phyloP scores from a whole-genome alignment of 163 green algal species.

The Scenedesmus sp. region DNA sequence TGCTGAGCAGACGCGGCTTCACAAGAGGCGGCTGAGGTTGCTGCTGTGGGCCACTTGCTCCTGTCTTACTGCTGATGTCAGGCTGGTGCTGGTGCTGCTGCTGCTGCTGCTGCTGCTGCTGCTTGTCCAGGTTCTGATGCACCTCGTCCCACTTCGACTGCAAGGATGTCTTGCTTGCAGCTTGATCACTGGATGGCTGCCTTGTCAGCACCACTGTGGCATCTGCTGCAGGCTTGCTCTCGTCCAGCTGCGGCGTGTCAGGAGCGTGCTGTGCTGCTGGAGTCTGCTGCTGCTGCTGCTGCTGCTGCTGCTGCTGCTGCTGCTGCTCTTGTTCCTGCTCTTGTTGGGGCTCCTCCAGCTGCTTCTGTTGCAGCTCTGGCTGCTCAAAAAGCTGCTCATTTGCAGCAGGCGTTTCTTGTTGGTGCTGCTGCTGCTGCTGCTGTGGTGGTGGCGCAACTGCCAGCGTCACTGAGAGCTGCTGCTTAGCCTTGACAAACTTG shows the following conservation, averaged over 20 bases:
- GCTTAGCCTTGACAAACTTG: slow-evolving; percentile 69
- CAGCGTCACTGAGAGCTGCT: slow-evolving; percentile 69
- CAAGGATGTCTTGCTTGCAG: not conserved
- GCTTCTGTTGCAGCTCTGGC: not conserved
- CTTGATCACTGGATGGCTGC: not conserved
- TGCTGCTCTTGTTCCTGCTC: not conserved
- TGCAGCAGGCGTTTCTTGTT: not conserved
- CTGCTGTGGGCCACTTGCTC: not conserved
- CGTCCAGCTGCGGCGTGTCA: not conserved
- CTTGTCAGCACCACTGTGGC: not conserved
- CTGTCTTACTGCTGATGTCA: not conserved
- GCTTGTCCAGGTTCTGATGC: not conserved
- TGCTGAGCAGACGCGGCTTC: slow-evolving; percentile 34
- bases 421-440: slow-evolving; percentile 21
- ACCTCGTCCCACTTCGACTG: slow-evolving; percentile 39
- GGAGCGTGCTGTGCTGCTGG: not conserved
- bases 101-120: slow-evolving; percentile 12
- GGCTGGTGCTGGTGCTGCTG: not conserved
- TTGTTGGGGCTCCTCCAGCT: not conserved
- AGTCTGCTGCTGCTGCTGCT: not conserved
- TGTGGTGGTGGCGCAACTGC: slow-evolving; percentile 60
- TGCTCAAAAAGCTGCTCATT: not conserved
- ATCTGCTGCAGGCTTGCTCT: not conserved
- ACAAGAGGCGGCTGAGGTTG: not conserved
- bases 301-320: not conserved